Percentiles rank a stretch among this genome's conserved stretches.
Conservation (phyloP, 371 early-diverging fungal species). For the Dichotomocladium elegans region DNA sequence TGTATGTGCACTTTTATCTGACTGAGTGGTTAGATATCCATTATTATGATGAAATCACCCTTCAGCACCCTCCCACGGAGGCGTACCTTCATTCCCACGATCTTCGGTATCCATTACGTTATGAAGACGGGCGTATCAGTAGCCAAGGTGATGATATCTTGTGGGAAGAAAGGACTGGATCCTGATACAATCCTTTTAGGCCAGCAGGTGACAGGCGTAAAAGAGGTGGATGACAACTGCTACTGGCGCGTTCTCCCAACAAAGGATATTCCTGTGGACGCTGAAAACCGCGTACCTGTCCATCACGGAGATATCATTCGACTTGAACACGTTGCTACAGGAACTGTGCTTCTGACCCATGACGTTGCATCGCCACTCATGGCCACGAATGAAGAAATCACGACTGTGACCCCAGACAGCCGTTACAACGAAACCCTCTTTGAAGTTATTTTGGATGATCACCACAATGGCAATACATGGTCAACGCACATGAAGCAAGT, state of each 20-base stretch:
- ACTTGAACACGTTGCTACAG: conserved; percentile 66
- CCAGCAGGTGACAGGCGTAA: conserved; percentile 89
- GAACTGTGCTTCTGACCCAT: conserved; percentile 81
- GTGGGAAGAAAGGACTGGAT: background rate
- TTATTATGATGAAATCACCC: conserved; percentile 76
- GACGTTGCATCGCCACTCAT: conserved; percentile 97
- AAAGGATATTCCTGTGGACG: conserved; percentile 19
- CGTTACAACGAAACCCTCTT: conserved; percentile 66
- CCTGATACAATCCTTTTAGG: conserved; percentile 38
- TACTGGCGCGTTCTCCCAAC: conserved; percentile 79
- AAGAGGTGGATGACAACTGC: conserved; percentile 70
- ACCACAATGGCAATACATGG: conserved; percentile 37
- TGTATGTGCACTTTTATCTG: background rate
- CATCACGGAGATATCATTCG: conserved; percentile 65
- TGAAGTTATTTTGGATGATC: conserved; percentile 56
- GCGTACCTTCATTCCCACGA: conserved; percentile 83
- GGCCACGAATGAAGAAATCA: conserved; percentile 95
- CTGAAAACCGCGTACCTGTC: conserved; percentile 29
- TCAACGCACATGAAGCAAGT: conserved; percentile 61
- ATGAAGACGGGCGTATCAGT: conserved; percentile 91
- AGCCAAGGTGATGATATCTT: conserved; percentile 50
- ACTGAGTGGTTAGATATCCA: conserved; percentile 55
- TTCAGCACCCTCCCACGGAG: conserved; percentile 74
- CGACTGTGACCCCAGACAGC: conserved; percentile 57
- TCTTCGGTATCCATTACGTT: conserved; percentile 82